Percentiles rank a stretch among this genome's conserved stretches.
Conservation (phyloP, 257 asterid species). For the Knoxia roxburghii region DNA sequence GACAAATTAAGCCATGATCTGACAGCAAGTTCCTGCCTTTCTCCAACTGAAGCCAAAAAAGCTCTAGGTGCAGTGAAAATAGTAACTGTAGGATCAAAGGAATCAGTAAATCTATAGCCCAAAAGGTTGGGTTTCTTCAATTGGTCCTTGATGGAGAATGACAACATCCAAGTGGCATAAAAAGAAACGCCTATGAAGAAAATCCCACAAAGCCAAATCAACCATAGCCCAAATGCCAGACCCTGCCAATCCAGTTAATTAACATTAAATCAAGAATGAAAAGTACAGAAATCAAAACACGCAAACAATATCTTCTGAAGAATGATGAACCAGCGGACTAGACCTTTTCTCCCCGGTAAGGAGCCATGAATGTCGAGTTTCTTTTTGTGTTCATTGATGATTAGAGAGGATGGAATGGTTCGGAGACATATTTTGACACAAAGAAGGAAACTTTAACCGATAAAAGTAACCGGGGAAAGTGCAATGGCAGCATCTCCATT, state of each 20-base stretch:
- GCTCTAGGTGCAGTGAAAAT: constrained; percentile 79
- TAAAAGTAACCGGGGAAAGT: constrained; percentile 9
- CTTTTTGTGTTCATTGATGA: background rate
- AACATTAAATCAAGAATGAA: constrained; percentile 2
- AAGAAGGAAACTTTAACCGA: constrained; percentile 8
- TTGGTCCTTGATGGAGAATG: constrained; percentile 36
- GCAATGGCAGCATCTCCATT: background rate
- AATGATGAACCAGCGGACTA: constrained; percentile 11
- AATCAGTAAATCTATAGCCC: constrained; percentile 25
- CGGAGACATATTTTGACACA: background rate
- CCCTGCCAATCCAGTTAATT: constrained; percentile 33
- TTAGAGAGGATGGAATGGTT: background rate
- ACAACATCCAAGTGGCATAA: constrained; percentile 58
- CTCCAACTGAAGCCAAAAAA: constrained; percentile 55
- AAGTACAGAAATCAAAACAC: background rate
- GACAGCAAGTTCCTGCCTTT: constrained; percentile 67
- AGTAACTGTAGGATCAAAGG: constrained; percentile 47
- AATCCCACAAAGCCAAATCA: constrained; percentile 76
- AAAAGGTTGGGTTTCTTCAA: constrained; percentile 26
- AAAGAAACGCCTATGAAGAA: constrained; percentile 62
- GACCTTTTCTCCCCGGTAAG: constrained; percentile 66
- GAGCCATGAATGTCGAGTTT: too few species aligned
- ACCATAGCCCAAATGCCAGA: constrained; percentile 55
- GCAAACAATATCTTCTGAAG: constrained; percentile 1
- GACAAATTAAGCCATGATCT: constrained; percentile 89